These are phyloP conservation scores for Trifolium repens DNA, from an alignment of 306 rosid species.

Conservation along the genomic window DNA sequence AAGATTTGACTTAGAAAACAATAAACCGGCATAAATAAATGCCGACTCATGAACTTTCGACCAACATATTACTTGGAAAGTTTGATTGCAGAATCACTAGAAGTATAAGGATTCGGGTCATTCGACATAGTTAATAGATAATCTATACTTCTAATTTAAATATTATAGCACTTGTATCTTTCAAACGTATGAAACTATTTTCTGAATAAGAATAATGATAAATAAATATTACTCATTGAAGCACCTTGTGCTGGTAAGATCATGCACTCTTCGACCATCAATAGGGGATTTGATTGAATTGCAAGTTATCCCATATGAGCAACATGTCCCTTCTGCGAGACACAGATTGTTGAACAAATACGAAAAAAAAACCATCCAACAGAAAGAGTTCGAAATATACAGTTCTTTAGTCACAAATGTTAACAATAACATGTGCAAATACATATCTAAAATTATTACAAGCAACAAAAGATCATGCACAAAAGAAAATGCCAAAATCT, in stretches of 20 bases:
- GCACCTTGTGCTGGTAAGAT: constrained; percentile 59
- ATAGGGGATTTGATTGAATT: constrained; percentile 57
- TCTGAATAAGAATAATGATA: constrained; percentile 28
- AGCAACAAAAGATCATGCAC: background rate
- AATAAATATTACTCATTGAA: constrained; percentile 28
- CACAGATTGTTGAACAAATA: constrained; percentile 42
- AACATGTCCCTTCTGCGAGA: constrained; percentile 69
- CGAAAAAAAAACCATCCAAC: constrained; percentile 41
- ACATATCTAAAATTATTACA: constrained; percentile 10
- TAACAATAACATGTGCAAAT: constrained; percentile 1
- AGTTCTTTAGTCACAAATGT: background rate
- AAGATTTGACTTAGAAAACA: constrained; percentile 16
- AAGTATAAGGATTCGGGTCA: constrained; percentile 16
- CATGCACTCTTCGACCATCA: constrained; percentile 62
- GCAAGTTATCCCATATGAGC: constrained; percentile 58
- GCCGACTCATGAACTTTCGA: constrained; percentile 18
- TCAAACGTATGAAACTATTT: constrained; percentile 11
- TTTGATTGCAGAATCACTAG: constrained; percentile 28
- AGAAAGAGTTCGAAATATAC: constrained; percentile 29
- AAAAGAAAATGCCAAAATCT: constrained; percentile 13
- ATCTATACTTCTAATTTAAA: background rate
- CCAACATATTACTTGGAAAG: constrained; percentile 24
- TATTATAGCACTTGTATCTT: constrained; percentile 9
- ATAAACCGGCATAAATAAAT: constrained; percentile 19
- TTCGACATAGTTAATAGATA: background rate